Evolutionary conservation across 1,139 yeast genomes (phyloP).

Genomic region (Taphrina communis): DNA sequence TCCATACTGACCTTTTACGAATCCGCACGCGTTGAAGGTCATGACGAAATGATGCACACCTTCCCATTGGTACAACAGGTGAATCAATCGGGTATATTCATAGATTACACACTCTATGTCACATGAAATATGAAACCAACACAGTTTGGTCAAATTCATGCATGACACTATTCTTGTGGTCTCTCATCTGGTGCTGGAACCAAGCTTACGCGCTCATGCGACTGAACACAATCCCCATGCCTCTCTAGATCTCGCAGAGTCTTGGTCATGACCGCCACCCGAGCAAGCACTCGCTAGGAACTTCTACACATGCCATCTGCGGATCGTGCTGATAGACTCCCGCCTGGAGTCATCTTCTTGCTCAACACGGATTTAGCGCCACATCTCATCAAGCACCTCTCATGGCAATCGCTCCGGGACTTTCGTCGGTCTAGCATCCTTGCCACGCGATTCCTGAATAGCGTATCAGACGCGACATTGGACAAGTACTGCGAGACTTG

Average conservation of each 20-base stretch:
- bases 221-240: too few relatives aligned
- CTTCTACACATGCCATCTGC: too few relatives aligned
- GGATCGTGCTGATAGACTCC: background rate
- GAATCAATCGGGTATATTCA: background rate
- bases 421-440: conserved; percentile 1
- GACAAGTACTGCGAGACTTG: conserved; percentile 8
- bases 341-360: conserved; percentile 13
- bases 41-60: too few relatives aligned
- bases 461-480: background rate
- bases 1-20: background rate
- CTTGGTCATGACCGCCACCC: too few relatives aligned
- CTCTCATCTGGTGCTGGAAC: too few relatives aligned
- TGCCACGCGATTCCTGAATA: conserved; percentile 8
- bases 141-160: too few relatives aligned
- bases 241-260: too few relatives aligned
- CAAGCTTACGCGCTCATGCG: too few relatives aligned
- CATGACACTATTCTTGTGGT: too few relatives aligned
- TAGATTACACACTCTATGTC: background rate
- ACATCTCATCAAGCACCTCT: conserved; percentile 2
- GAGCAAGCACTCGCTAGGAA: too few relatives aligned
- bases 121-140: background rate
- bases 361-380: conserved; percentile 12
- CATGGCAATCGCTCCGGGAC: background rate
- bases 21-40: too few relatives aligned
- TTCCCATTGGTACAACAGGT: background rate